A percentile compares a stretch with the other conserved stretches of the same genome.
These are phyloP conservation scores for Leishmania gerbilli DNA, from an alignment of 208 protist species.

Conservation along the genomic window DNA sequence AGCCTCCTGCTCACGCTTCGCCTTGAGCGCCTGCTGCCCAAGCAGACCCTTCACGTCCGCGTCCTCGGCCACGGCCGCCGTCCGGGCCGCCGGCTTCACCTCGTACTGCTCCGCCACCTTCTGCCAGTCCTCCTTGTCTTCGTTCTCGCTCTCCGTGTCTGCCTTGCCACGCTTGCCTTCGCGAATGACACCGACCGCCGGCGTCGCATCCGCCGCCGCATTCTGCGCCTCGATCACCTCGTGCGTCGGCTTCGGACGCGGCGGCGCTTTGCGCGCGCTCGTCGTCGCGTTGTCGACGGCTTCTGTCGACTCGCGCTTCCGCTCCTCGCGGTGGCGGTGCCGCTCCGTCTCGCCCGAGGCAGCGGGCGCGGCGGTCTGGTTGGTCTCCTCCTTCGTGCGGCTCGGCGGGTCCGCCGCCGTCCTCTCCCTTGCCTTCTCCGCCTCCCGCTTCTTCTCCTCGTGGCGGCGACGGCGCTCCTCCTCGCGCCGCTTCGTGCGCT, in stretches of 20 bases:
- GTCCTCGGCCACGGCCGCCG: conserved; percentile 42
- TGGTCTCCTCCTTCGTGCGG: neutral
- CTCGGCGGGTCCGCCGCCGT: conserved; percentile 16
- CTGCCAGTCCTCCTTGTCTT: conserved; percentile 75
- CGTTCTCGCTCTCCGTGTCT: conserved; percentile 27
- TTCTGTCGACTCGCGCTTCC: conserved; percentile 29
- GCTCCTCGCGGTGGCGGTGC: conserved; percentile 32
- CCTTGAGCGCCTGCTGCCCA: conserved; percentile 83
- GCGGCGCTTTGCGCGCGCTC: conserved; percentile 73
- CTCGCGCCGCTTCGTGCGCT: conserved; percentile 62
- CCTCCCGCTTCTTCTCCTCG: conserved; percentile 51
- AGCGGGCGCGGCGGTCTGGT: conserved; percentile 2
- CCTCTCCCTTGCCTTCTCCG: conserved; percentile 30
- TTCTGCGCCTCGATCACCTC: conserved; percentile 61
- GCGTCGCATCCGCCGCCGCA: conserved; percentile 31
- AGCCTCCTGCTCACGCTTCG: conserved; percentile 82
- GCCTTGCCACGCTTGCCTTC: conserved; percentile 43
- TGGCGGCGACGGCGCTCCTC: conserved; percentile 55
- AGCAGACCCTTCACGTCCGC: conserved; percentile 75
- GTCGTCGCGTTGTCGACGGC: conserved; percentile 18
- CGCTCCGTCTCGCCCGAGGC: conserved; percentile 29
- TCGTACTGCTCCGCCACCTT: conserved; percentile 80
- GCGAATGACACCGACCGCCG: conserved; percentile 60
- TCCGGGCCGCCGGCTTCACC: conserved; percentile 34
- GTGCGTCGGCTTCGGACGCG: conserved; percentile 74